phyloP scores from a whole-genome alignment of 2,329 filamentous ascomycete genomes.

The Pseudonectria foliicola region DNA sequence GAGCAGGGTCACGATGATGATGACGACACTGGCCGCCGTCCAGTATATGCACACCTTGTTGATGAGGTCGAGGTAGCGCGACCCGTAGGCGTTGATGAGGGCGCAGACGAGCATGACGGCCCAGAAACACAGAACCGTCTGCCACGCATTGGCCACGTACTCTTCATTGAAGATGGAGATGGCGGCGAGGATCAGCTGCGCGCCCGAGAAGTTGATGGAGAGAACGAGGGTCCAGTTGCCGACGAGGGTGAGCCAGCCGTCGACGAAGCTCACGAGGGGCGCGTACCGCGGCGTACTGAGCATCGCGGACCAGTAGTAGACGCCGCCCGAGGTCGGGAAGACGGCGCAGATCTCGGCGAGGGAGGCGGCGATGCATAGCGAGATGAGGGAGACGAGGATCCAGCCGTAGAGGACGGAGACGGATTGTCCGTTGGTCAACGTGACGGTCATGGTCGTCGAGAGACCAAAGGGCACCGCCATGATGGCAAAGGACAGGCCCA shows the following conservation, averaged over 20 bases:
- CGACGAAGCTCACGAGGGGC: constrained; percentile 60
- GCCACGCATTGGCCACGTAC: constrained; percentile 57
- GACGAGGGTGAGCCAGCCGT: constrained; percentile 66
- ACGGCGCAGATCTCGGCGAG: constrained; percentile 67
- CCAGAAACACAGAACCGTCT: constrained; percentile 69
- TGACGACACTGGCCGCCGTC: constrained; percentile 60
- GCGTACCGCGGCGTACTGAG: constrained; percentile 55
- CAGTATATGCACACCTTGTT: constrained; percentile 68
- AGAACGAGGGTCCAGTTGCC: constrained; percentile 66
- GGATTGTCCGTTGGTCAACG: constrained; percentile 64
- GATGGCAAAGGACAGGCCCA: constrained; percentile 44
- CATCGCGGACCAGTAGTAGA: constrained; percentile 69
- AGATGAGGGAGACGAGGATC: constrained; percentile 57
- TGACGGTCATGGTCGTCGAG: constrained; percentile 40
- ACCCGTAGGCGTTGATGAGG: constrained; percentile 58
- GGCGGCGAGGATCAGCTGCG: constrained; percentile 60
- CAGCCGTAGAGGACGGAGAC: constrained; percentile 70
- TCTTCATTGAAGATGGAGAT: constrained; percentile 58
- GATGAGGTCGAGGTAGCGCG: constrained; percentile 53
- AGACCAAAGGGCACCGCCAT: constrained; percentile 45
- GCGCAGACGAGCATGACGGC: constrained; percentile 58
- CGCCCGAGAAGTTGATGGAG: constrained; percentile 64
- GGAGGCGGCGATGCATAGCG: constrained; percentile 62
- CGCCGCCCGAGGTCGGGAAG: constrained; percentile 53
- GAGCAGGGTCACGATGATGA: constrained; percentile 65